phyloP scores from a whole-genome alignment of 1,284 basidiomycete species.

The Filobasidium uniguttulatum region DNA sequence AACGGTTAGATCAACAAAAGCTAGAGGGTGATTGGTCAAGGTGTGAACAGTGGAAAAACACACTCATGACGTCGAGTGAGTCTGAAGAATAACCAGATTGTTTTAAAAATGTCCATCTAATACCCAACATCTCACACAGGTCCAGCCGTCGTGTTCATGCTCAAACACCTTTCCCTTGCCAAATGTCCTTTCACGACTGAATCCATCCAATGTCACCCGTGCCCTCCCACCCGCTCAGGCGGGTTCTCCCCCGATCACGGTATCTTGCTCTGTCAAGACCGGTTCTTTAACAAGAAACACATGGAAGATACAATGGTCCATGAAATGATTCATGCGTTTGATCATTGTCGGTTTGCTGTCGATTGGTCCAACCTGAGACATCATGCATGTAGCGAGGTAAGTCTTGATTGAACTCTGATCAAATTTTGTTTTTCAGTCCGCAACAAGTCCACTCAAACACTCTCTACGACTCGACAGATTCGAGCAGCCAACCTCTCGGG shows the following conservation, averaged over 20 bases:
- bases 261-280: slow-evolving; percentile 68
- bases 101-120: not conserved
- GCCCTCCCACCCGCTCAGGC: slow-evolving; percentile 59
- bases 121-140: slow-evolving; percentile 41
- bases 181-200: slow-evolving; percentile 51
- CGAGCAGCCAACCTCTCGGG: slow-evolving; percentile 85
- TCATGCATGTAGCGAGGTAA: slow-evolving; percentile 88
- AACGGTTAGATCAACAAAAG: slow-evolving; percentile 19
- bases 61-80: slow-evolving; percentile 38
- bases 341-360: slow-evolving; percentile 85
- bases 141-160: slow-evolving; percentile 72
- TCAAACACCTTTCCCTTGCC: slow-evolving; percentile 60
- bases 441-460: too few species aligned
- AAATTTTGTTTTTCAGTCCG: not conserved
- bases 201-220: slow-evolving; percentile 67
- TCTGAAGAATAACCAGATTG: slow-evolving; percentile 4
- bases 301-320: slow-evolving; percentile 88
- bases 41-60: slow-evolving; percentile 40
- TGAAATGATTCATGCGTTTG: slow-evolving; percentile 92
- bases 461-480: slow-evolving; percentile 46
- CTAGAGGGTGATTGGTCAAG: slow-evolving; percentile 37
- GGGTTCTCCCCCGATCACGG: slow-evolving; percentile 67
- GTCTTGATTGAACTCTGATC: slow-evolving; percentile 20
- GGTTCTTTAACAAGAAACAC: slow-evolving; percentile 65
- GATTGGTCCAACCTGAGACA: slow-evolving; percentile 82